Conservation (phyloP, 106 monocot genomes). For the Hemerocallis citrina region DNA sequence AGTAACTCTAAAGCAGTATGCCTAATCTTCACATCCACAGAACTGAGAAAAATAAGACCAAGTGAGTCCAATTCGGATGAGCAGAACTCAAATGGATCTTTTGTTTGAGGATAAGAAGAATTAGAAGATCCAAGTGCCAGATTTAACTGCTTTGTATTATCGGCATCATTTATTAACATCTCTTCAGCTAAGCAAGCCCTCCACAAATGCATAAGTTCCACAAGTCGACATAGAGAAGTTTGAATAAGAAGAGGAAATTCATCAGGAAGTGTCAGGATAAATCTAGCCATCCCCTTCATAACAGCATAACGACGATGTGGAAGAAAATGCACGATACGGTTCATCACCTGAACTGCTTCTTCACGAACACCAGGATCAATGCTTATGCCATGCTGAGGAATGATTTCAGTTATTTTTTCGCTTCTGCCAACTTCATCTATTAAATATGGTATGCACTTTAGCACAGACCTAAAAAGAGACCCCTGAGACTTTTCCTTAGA, state of each 20-base stretch:
- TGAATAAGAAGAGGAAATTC: conserved; percentile 98
- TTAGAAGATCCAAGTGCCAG: conserved; percentile 31
- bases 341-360: conserved; percentile 94
- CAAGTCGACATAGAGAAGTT: conserved; percentile 71
- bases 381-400: conserved; percentile 98
- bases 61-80: conserved; percentile 91
- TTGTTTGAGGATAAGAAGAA: conserved; percentile 38
- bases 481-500: conserved; percentile 95
- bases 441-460: conserved; percentile 94
- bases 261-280: conserved; percentile 91
- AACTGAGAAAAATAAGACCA: conserved; percentile 96
- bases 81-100: conserved; percentile 60
- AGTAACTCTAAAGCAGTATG: conserved; percentile 92
- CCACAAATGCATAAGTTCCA: conserved; percentile 94
- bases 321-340: conserved; percentile 76
- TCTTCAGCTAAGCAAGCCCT: conserved; percentile 86
- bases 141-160: conserved; percentile 31
- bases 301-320: conserved; percentile 91
- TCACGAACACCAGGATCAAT: conserved; percentile 98
- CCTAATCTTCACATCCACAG: conserved; percentile 94
- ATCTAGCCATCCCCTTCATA: conserved; percentile 94
- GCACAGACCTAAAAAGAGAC: conserved; percentile 82
- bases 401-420: conserved; percentile 96
- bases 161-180: conserved; percentile 30
- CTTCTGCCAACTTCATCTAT: conserved; percentile 92